phyloP scores from a whole-genome alignment of 2,329 filamentous ascomycete species.

The Hypomyces perniciosus region DNA sequence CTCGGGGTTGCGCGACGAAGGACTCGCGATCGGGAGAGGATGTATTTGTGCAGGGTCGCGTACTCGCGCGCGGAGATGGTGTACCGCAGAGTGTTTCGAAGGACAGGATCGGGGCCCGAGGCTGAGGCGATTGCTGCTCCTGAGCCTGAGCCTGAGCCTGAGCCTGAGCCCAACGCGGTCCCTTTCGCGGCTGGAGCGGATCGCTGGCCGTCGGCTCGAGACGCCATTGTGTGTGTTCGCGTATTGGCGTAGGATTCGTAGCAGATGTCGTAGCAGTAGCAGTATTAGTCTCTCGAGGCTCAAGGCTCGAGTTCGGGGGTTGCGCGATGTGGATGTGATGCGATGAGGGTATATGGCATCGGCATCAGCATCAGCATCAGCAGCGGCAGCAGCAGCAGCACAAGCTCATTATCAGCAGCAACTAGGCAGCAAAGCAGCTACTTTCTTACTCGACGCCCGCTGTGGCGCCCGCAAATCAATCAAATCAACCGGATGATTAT shows the following conservation, averaged over 20 bases:
- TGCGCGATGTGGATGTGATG: too few species aligned
- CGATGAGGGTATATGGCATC: too few species aligned
- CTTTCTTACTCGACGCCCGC: neutral
- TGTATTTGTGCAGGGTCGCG: constrained; percentile 73
- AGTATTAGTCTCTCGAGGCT: neutral
- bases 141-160: neutral
- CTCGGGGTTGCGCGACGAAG: constrained; percentile 50
- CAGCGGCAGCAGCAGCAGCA: too few species aligned
- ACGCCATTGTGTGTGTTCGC: neutral
- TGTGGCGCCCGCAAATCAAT: neutral
- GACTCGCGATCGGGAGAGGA: constrained; percentile 64
- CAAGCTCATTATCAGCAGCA: neutral
- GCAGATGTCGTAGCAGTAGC: neutral
- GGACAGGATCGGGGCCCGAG: constrained; percentile 54
- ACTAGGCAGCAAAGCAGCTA: neutral
- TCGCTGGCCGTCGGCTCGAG: neutral
- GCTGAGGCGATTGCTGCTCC: neutral
- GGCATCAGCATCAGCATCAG: too few species aligned
- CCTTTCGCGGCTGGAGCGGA: constrained; percentile 1
- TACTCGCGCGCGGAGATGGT: constrained; percentile 84
- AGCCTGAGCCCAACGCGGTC: neutral
- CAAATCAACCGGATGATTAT: neutral
- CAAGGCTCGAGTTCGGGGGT: neutral
- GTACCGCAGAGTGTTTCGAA: constrained; percentile 82
- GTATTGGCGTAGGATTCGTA: neutral